phyloP scores from a whole-genome alignment of 2,329 filamentous ascomycete species.

The Exophiala aquamarina region DNA sequence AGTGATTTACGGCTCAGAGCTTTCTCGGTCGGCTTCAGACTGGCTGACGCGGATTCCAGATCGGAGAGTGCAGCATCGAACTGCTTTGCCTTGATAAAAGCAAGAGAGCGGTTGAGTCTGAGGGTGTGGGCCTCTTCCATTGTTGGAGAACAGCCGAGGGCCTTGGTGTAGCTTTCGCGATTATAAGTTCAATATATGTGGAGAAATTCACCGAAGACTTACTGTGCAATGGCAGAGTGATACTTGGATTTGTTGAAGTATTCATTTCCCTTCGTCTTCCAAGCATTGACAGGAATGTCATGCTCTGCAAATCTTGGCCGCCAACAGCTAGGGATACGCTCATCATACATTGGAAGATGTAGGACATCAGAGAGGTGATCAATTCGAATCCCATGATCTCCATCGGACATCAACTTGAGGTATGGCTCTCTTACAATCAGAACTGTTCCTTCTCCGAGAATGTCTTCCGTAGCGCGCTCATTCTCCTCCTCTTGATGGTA shows the following conservation, averaged over 20 bases:
- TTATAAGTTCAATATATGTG: constrained; percentile 6
- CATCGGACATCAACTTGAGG: constrained; percentile 38
- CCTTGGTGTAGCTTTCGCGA: constrained; percentile 38
- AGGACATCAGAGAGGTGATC: constrained; percentile 55
- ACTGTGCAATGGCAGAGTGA: constrained; percentile 31
- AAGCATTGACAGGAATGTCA: neutral
- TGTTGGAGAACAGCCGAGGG: constrained; percentile 36
- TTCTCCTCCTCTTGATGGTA: constrained; percentile 44
- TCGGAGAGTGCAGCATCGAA: constrained; percentile 39
- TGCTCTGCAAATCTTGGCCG: constrained; percentile 7
- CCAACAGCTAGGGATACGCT: constrained; percentile 44
- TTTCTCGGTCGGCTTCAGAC: constrained; percentile 39
- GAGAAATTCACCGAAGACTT: constrained; percentile 11
- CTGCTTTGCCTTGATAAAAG: constrained; percentile 32
- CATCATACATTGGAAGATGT: constrained; percentile 37
- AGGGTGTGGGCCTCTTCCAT: constrained; percentile 35
- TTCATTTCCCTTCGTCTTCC: constrained; percentile 36
- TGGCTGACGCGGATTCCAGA: constrained; percentile 24
- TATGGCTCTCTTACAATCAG: constrained; percentile 57
- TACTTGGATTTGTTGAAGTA: constrained; percentile 17
- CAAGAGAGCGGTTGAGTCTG: constrained; percentile 39
- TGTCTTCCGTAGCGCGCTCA: constrained; percentile 34
- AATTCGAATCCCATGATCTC: constrained; percentile 46
- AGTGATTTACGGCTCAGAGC: constrained; percentile 45
- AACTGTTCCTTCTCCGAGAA: constrained; percentile 36